A percentile compares a stretch with the other conserved stretches of the same genome.
phyloP scores from a whole-genome alignment of 2,329 filamentous ascomycete genomes.

The Sarocladium oryzae region DNA sequence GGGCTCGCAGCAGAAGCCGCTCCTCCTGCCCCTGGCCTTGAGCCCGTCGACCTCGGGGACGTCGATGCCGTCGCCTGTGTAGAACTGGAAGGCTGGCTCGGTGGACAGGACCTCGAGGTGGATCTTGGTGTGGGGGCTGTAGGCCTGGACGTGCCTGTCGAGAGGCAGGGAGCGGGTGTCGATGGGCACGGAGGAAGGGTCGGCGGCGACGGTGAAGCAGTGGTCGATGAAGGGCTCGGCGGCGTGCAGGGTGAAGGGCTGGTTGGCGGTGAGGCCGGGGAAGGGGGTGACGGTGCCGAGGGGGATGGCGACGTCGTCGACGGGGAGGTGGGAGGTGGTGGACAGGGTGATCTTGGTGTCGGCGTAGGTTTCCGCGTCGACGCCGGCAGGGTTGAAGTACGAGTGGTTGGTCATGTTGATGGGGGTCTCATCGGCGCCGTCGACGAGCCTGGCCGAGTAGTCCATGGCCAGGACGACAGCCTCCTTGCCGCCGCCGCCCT shows the following conservation, averaged over 20 bases:
- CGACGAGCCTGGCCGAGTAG: constrained; percentile 79
- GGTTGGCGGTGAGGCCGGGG: constrained; percentile 54
- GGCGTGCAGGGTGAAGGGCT: constrained; percentile 65
- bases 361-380: constrained; percentile 38
- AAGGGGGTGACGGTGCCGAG: constrained; percentile 59
- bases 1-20: constrained; percentile 88
- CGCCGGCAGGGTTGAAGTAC: constrained; percentile 59
- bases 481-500: constrained; percentile 48
- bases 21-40: constrained; percentile 59
- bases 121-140: constrained; percentile 66
- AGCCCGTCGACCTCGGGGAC: constrained; percentile 60
- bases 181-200: constrained; percentile 52
- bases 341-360: constrained; percentile 61
- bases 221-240: constrained; percentile 75
- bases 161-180: constrained; percentile 61
- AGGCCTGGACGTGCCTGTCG: constrained; percentile 61
- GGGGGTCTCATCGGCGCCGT: constrained; percentile 77
- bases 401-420: constrained; percentile 96
- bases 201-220: constrained; percentile 73
- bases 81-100: constrained; percentile 95
- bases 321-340: constrained; percentile 60
- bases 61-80: constrained; percentile 80
- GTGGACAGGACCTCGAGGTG: constrained; percentile 86
- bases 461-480: constrained; percentile 75
- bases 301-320: constrained; percentile 70